Evolutionary conservation across 2,329 filamentous ascomycete genomes (phyloP).

Genomic region (Colletotrichum sp.): DNA sequence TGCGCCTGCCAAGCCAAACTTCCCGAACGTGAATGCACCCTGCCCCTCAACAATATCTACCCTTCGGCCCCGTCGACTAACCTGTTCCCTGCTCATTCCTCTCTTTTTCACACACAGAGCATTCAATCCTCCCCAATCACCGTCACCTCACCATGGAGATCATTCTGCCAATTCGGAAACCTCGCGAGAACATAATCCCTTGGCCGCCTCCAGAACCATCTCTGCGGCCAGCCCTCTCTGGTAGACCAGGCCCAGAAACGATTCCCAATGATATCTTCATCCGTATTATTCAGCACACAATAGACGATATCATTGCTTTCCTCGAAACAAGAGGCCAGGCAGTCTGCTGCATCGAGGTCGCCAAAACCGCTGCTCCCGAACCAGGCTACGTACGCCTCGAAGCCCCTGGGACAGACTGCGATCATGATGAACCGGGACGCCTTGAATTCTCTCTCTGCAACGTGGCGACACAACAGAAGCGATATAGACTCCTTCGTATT

Average conservation of each 20-base stretch:
- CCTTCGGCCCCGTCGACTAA: neutral
- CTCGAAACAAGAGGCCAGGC: neutral
- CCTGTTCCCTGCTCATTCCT: neutral
- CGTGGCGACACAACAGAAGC: neutral
- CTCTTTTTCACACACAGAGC: neutral
- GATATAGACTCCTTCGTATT: neutral
- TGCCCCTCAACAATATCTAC: neutral
- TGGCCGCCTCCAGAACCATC: neutral
- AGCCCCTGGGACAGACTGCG: neutral
- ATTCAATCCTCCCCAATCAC: accelerated
- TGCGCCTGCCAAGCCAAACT: neutral
- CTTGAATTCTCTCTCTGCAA: neutral
- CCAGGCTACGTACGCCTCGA: neutral
- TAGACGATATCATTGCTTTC: neutral
- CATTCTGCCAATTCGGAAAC: neutral
- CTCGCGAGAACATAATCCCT: neutral
- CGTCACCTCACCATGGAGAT: neutral
- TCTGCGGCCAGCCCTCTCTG: neutral
- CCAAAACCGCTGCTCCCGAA: neutral
- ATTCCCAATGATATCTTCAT: neutral
- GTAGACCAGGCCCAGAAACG: neutral
- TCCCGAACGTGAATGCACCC: neutral
- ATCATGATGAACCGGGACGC: neutral
- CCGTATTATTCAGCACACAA: neutral
- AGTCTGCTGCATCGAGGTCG: neutral